Percentiles rank a stretch among this genome's conserved stretches.
phyloP scores from a whole-genome alignment of 2,329 filamentous ascomycete species.

The Fusarium sp. region DNA sequence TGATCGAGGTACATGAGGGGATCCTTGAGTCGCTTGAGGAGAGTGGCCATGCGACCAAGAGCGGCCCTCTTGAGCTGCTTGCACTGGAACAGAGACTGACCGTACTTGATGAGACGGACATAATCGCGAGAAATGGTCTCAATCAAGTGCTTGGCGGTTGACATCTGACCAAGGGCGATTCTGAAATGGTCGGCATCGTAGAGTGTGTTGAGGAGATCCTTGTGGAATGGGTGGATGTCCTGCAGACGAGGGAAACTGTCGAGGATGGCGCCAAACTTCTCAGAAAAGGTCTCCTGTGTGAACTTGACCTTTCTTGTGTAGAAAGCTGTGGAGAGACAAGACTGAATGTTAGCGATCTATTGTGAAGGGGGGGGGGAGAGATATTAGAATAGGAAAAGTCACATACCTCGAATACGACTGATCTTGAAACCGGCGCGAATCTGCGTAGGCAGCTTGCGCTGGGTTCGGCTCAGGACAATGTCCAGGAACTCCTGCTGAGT shows the following conservation, averaged over 20 bases:
- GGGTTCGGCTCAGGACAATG: constrained; percentile 93
- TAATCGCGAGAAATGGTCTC: constrained; percentile 98
- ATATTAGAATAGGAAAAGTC: constrained; percentile 5
- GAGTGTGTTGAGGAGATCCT: constrained; percentile 87
- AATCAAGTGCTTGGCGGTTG: constrained; percentile 95
- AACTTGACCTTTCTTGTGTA: constrained; percentile 99
- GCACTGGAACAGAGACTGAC: constrained; percentile 96
- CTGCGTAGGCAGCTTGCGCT: constrained; percentile 93
- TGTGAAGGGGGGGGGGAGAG: background rate
- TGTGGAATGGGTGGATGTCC: constrained; percentile 96
- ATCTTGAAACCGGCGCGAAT: constrained; percentile 97
- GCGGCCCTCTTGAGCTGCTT: constrained; percentile 98
- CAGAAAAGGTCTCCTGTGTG: constrained; percentile 94
- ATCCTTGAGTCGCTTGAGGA: constrained; percentile 94
- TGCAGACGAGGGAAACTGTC: constrained; percentile 92
- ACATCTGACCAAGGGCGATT: constrained; percentile 95
- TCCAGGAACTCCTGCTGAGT: constrained; percentile 97
- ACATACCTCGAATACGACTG: constrained; percentile 80
- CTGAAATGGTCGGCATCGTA: constrained; percentile 99
- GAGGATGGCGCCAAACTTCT: constrained; percentile 91
- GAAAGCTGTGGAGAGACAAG: constrained; percentile 71
- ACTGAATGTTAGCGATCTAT: constrained; percentile 24
- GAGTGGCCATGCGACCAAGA: constrained; percentile 97
- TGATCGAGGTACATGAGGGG: constrained; percentile 96
- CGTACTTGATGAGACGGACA: constrained; percentile 91